These are phyloP conservation scores for Knufia petricola DNA, from an alignment of 2,329 filamentous ascomycete genomes.

Conservation along the genomic window DNA sequence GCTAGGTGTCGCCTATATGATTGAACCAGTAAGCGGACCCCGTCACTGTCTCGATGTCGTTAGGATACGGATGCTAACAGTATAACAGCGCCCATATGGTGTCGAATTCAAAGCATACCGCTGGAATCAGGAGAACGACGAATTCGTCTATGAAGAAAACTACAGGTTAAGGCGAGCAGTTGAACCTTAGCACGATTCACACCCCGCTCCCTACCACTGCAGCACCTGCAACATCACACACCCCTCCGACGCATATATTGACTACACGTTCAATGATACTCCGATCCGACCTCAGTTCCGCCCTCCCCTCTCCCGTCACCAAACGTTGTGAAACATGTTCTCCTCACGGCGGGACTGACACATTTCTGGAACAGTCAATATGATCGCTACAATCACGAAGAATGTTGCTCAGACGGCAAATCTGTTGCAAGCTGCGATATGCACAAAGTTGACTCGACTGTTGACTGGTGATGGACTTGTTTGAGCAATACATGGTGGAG, in stretches of 20 bases:
- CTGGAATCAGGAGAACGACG: conserved; percentile 67
- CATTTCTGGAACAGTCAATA: not conserved
- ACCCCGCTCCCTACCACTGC: not conserved
- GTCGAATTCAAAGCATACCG: conserved; percentile 94
- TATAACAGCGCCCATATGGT: conserved; percentile 69
- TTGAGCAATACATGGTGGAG: no score
- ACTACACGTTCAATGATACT: not conserved
- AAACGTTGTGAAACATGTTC: not conserved
- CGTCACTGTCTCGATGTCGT: not conserved
- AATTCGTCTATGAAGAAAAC: conserved; percentile 78
- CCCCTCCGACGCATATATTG: not conserved
- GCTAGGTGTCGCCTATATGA: conserved; percentile 83
- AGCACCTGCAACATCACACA: not conserved
- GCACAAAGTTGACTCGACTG: not conserved
- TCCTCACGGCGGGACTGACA: not conserved
- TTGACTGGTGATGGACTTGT: not conserved
- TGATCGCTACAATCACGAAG: not conserved
- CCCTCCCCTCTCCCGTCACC: not conserved
- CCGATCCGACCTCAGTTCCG: not conserved
- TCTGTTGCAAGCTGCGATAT: not conserved
- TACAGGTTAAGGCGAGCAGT: conserved; percentile 56
- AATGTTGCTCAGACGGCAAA: not conserved
- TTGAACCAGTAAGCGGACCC: conserved; percentile 61
- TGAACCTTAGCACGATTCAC: conserved; percentile 16
- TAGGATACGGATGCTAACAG: conserved; percentile 4